Percentiles rank a stretch among this genome's conserved stretches.
These are phyloP conservation scores for Fusarium pilosicola DNA, from an alignment of 2,329 filamentous ascomycete species.

Conservation along the genomic window DNA sequence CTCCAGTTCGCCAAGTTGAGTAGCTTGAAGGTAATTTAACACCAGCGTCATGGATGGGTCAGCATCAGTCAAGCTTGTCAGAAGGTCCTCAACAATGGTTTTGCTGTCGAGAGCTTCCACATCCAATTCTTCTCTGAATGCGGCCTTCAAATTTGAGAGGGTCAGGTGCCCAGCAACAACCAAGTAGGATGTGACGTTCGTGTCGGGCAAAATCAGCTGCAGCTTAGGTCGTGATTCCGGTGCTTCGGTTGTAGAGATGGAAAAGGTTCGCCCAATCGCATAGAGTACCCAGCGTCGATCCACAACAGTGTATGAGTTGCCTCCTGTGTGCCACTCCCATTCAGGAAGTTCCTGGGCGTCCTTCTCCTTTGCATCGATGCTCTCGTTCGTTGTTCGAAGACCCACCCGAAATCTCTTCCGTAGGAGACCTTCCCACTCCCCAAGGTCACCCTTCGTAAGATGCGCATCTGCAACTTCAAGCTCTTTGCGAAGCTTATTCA, in stretches of 20 bases:
- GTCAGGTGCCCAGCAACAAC: slow-evolving; percentile 70
- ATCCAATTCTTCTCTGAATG: slow-evolving; percentile 61
- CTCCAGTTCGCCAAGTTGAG: slow-evolving; percentile 72
- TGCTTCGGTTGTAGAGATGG: slow-evolving; percentile 58
- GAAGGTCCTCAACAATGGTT: slow-evolving; percentile 69
- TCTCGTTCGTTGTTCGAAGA: slow-evolving; percentile 38
- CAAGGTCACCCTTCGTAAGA: slow-evolving; percentile 57
- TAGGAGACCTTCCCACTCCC: slow-evolving; percentile 61
- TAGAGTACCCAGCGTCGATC: slow-evolving; percentile 74
- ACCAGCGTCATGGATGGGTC: slow-evolving; percentile 76
- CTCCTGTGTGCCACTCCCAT: slow-evolving; percentile 62
- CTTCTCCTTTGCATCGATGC: slow-evolving; percentile 36
- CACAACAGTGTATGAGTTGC: slow-evolving; percentile 61
- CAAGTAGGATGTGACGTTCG: slow-evolving; percentile 67
- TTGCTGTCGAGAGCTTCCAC: slow-evolving; percentile 56
- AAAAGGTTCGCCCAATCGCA: slow-evolving; percentile 69
- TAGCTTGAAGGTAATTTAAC: slow-evolving; percentile 71
- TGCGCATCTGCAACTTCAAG: slow-evolving; percentile 59
- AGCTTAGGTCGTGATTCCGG: slow-evolving; percentile 49
- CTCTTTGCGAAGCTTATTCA: slow-evolving; percentile 57
- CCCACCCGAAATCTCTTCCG: slow-evolving; percentile 60
- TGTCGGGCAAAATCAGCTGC: slow-evolving; percentile 57
- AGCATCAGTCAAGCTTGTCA: slow-evolving; percentile 69
- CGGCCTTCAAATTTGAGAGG: slow-evolving; percentile 66
- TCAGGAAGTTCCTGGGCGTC: slow-evolving; percentile 50